Conservation (phyloP, 257 asterid genomes). For the Rhazya stricta region DNA sequence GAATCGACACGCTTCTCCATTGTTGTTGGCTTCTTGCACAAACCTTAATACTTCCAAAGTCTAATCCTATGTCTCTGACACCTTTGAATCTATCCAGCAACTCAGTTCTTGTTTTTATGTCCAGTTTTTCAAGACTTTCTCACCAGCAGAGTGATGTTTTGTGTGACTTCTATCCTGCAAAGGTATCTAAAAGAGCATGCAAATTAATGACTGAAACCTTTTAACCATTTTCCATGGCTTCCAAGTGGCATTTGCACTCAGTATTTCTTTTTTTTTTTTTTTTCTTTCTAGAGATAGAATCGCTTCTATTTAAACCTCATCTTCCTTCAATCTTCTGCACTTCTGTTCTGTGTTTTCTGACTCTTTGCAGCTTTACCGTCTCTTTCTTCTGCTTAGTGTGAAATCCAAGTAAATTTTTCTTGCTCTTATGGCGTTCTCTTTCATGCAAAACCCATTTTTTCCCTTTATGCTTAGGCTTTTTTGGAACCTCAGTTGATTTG, state of each 20-base stretch:
- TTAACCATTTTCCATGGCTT: no score
- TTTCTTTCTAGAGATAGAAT: no score
- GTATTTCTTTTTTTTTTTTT: not conserved
- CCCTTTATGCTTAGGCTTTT: not conserved
- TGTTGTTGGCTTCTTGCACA: not conserved
- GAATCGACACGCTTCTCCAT: not conserved
- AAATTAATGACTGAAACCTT: not conserved
- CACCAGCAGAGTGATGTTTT: not conserved
- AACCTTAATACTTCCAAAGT: not conserved
- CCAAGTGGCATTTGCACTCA: not conserved
- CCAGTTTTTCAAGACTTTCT: not conserved
- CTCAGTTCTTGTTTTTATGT: not conserved
- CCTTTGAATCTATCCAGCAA: not conserved
- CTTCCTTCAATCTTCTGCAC: not conserved
- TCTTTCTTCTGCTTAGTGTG: not conserved
- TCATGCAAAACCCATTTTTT: not conserved
- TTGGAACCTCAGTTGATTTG: no score
- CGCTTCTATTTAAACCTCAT: not conserved
- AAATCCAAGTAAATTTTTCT: not conserved
- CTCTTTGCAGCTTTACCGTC: not conserved
- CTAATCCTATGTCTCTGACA: not conserved
- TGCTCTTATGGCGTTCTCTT: not conserved
- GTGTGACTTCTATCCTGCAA: not conserved
- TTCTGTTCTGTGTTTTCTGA: not conserved
- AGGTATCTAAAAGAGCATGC: not conserved